A percentile compares a stretch with the other conserved stretches of the same genome.
These are phyloP conservation scores for Colletotrichum salicis DNA, from an alignment of 2,329 filamentous ascomycete genomes.

Conservation along the genomic window DNA sequence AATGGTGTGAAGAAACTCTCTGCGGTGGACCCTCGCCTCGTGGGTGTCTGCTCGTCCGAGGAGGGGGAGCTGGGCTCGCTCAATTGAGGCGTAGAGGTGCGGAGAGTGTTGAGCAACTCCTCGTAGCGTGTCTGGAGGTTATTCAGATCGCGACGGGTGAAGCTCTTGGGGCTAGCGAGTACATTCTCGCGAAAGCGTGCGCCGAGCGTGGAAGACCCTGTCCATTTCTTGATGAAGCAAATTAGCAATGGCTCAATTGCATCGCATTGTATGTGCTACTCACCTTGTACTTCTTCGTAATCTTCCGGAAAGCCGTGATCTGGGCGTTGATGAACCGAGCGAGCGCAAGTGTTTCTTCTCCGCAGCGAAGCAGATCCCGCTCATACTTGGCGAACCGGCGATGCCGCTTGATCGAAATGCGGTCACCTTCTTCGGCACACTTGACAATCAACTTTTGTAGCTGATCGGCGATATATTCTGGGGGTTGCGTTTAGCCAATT, in stretches of 20 bases:
- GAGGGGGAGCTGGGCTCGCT: constrained; percentile 54
- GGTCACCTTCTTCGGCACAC: constrained; percentile 49
- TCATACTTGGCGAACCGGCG: constrained; percentile 65
- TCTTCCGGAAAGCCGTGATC: constrained; percentile 80
- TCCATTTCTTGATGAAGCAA: constrained; percentile 74
- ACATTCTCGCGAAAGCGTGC: constrained; percentile 75
- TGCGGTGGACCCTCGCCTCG: constrained; percentile 33
- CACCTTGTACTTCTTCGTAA: constrained; percentile 84
- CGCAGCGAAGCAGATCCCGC: constrained; percentile 65
- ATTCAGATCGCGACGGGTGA: constrained; percentile 73
- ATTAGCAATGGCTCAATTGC: constrained; percentile 5
- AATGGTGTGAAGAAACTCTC: constrained; percentile 27
- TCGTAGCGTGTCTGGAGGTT: constrained; percentile 62
- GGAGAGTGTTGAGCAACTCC: constrained; percentile 59
- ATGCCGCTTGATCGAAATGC: constrained; percentile 57
- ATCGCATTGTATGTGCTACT: constrained; percentile 26
- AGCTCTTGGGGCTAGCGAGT: constrained; percentile 74
- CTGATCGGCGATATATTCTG: constrained; percentile 61
- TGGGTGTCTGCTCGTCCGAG: constrained; percentile 40
- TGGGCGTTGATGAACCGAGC: constrained; percentile 80
- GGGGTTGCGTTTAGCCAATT: constrained; percentile 11
- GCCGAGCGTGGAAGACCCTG: constrained; percentile 73
- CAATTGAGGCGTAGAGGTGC: constrained; percentile 54
- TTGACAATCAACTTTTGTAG: constrained; percentile 60
- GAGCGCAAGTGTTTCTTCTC: constrained; percentile 76